Percentiles rank a stretch among this genome's conserved stretches.
Conservation (phyloP, 805 yeast genomes). For the Myxozyma melibiosi region DNA sequence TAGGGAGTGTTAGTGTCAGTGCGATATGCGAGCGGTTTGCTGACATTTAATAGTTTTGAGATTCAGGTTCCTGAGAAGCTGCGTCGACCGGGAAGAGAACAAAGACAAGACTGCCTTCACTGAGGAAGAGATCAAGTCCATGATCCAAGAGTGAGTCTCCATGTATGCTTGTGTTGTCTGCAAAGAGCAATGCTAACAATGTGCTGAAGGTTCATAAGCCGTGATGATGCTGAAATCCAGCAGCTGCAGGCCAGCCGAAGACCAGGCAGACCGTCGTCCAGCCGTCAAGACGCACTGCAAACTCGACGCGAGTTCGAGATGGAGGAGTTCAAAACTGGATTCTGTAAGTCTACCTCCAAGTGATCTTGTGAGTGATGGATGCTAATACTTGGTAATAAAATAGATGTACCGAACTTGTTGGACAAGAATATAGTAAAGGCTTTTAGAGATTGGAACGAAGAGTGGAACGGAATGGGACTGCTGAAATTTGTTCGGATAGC, state of each 20-base stretch:
- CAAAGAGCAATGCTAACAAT: background rate
- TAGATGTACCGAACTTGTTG: slow-evolving; percentile 65
- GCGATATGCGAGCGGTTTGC: background rate
- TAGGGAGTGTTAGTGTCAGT: slow-evolving; percentile 20
- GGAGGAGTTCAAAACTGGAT: slow-evolving; percentile 69
- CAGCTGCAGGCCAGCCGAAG: slow-evolving; percentile 64
- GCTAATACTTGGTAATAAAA: slow-evolving; percentile 18
- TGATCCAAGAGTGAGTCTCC: slow-evolving; percentile 54
- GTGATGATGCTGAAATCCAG: slow-evolving; percentile 78
- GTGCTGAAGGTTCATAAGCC: slow-evolving; percentile 47
- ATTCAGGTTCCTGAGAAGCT: slow-evolving; percentile 61
- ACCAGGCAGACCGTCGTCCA: slow-evolving; percentile 83
- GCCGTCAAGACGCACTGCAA: slow-evolving; percentile 68
- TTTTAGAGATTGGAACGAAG: slow-evolving; percentile 78
- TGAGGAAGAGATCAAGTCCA: slow-evolving; percentile 59
- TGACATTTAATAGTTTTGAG: slow-evolving; percentile 47
- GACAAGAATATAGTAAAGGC: slow-evolving; percentile 59
- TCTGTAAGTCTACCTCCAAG: slow-evolving; percentile 35
- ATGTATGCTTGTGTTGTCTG: background rate
- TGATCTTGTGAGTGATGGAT: background rate
- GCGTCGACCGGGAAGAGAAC: slow-evolving; percentile 44
- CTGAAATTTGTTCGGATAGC: slow-evolving; percentile 52
- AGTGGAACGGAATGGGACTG: slow-evolving; percentile 71
- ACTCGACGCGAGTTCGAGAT: slow-evolving; percentile 62
- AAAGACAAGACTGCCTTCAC: slow-evolving; percentile 50